phyloP scores from a whole-genome alignment of 257 asterid genomes.

The Asclepias syriaca region DNA sequence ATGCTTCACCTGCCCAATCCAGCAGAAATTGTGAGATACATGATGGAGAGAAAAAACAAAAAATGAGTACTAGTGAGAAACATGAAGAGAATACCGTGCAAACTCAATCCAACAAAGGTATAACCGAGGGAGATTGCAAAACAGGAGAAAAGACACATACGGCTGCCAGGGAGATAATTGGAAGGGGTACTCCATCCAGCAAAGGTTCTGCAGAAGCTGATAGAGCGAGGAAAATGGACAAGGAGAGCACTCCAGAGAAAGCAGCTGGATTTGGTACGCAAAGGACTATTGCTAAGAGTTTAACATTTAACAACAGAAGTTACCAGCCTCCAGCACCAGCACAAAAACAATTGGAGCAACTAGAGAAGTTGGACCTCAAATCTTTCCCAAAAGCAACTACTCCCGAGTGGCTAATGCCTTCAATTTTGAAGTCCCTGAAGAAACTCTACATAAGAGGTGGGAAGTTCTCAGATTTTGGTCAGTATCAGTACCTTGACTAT shows the following conservation, averaged over 20 bases:
- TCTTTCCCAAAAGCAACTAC: slow-evolving; percentile 27
- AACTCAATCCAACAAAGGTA: slow-evolving; percentile 1
- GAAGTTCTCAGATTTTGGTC: slow-evolving; percentile 35
- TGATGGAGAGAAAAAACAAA: not conserved
- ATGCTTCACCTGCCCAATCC: not conserved
- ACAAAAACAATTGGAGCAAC: slow-evolving; percentile 1
- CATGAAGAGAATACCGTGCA: not conserved
- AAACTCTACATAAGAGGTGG: slow-evolving; percentile 53
- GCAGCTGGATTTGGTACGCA: no score
- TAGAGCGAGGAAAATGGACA: not conserved
- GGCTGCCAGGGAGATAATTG: not conserved
- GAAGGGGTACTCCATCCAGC: not conserved
- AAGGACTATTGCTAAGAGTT: not conserved
- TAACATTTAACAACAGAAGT: not conserved
- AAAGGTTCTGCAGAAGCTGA: not conserved
- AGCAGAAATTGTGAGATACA: not conserved
- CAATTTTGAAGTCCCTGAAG: slow-evolving; percentile 20
- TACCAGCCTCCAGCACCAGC: not conserved
- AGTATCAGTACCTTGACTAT: slow-evolving; percentile 19
- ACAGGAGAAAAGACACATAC: not conserved
- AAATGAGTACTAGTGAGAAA: not conserved
- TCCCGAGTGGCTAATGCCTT: slow-evolving; percentile 32
- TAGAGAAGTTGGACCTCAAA: slow-evolving; percentile 47
- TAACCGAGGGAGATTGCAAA: not conserved
- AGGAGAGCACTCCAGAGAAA: not conserved